These are phyloP conservation scores for Trapa incisa DNA, from an alignment of 345 rosid genomes.

Conservation along the genomic window DNA sequence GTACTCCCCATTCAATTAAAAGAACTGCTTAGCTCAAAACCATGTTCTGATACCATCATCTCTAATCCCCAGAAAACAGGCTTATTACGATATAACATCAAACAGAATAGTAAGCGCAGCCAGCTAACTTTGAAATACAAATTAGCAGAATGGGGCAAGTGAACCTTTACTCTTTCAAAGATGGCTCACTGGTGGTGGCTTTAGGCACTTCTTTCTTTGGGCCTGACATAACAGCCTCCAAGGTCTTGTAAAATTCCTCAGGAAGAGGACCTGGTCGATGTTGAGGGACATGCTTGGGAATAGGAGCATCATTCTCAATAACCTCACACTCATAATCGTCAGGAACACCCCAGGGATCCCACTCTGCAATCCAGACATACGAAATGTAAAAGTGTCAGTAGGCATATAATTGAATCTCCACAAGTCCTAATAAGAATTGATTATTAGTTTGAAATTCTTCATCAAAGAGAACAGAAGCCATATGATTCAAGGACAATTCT, in stretches of 20 bases:
- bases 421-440: not conserved
- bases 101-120: slow-evolving; percentile 11
- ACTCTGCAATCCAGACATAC: slow-evolving; percentile 34
- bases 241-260: slow-evolving; percentile 69
- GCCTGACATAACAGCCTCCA: slow-evolving; percentile 32
- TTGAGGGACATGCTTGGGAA: slow-evolving; percentile 86
- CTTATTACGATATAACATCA: slow-evolving; percentile 17
- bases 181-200: slow-evolving; percentile 34
- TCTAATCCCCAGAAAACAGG: slow-evolving; percentile 25
- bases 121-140: slow-evolving; percentile 14
- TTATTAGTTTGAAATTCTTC: not conserved
- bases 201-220: slow-evolving; percentile 31
- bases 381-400: not conserved
- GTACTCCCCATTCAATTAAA: slow-evolving; percentile 1
- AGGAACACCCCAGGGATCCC: slow-evolving; percentile 98
- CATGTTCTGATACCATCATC: slow-evolving; percentile 13
- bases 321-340: slow-evolving; percentile 88
- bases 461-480: not conserved
- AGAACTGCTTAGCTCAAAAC: slow-evolving; percentile 18
- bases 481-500: no score
- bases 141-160: slow-evolving; percentile 2
- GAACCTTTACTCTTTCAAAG: slow-evolving; percentile 29
- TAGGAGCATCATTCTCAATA: slow-evolving; percentile 78
- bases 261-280: slow-evolving; percentile 98
- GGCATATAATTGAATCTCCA: not conserved